Evolutionary conservation across 2,329 filamentous ascomycete genomes (phyloP).

Genomic region (Xylaria sp.): DNA sequence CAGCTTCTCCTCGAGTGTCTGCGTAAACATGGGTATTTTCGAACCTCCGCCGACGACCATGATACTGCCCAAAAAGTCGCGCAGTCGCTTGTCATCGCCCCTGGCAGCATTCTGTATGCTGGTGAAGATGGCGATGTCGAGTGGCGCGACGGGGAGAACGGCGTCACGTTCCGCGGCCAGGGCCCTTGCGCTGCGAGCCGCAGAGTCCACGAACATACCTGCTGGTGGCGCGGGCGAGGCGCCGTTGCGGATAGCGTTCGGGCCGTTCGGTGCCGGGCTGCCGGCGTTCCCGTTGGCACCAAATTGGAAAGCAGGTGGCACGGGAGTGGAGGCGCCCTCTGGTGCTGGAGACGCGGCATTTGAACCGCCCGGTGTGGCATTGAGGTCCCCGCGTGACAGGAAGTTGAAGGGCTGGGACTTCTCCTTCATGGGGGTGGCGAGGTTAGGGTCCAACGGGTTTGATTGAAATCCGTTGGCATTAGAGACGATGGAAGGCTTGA

Average conservation of each 20-base stretch:
- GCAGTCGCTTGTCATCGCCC: constrained; percentile 90
- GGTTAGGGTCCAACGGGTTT: constrained; percentile 54
- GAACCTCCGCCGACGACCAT: constrained; percentile 90
- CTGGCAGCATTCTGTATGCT: constrained; percentile 88
- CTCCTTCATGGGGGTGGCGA: constrained; percentile 71
- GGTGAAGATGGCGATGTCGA: constrained; percentile 90
- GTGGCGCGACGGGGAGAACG: constrained; percentile 81
- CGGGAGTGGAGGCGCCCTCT: constrained; percentile 76
- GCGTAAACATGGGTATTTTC: constrained; percentile 81
- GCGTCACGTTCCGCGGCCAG: constrained; percentile 78
- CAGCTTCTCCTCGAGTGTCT: constrained; percentile 84
- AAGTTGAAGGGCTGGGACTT: constrained; percentile 74
- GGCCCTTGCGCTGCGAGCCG: constrained; percentile 56
- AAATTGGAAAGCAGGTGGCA: constrained; percentile 66
- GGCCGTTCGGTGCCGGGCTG: constrained; percentile 58
- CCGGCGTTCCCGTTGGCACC: constrained; percentile 55
- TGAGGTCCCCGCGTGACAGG: constrained; percentile 74
- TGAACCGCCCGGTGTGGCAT: constrained; percentile 83
- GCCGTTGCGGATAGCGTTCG: constrained; percentile 41
- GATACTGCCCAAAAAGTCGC: constrained; percentile 88
- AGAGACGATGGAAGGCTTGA: constrained; percentile 67
- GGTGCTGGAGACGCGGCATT: constrained; percentile 88
- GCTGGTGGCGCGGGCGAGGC: constrained; percentile 51
- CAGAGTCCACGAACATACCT: constrained; percentile 62
- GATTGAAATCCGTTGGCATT: constrained; percentile 56